Base-by-base conservation (phyloP, 345 rosid species). In the Salix dunnii region DNA sequence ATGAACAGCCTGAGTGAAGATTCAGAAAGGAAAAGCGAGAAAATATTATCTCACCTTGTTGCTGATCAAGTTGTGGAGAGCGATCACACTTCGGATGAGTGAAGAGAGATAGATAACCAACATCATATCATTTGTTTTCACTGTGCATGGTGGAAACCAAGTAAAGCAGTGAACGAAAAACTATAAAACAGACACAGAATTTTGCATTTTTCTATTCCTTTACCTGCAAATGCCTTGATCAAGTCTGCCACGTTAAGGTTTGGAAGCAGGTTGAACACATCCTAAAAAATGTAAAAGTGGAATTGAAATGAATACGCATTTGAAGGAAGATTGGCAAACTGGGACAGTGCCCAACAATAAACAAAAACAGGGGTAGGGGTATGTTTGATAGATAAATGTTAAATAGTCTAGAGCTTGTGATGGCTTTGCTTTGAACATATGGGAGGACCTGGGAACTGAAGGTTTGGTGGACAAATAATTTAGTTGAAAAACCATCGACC, bases 91-190 rank as follows among this genome's bases (percentile, higher is more conserved):
- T 70, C 96, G 85, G 70, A 90, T 89, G 74, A 92, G 92, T 58
- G 97, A 92, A 28, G 96, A 90, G 65, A 92, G 87, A 79, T 91
- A 91, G 55, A 88, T 91, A 30, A 92, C 97, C 78, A 91, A 81
- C 97, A 92, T 92, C 97, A 90, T 91, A 84, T 90, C 97, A 79
- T 92, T 91, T 51, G 96, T 92, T 90, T 92, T 92, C 84, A 91
- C 96, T 91, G 91, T 86, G 79, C 40, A 76, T 36, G 11, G 43
- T 55, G 53, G 70, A 82, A 14, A 70, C 51, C 27, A 2, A 27
- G 68, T 65, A 70, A 78, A 0, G 43, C 66, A 11, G 27, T 23
- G 48, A 81, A 73, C 18, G 13, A 31, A 7, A 31, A 68, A 5
- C 10, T 18, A 25, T 7, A 55, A 31, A 71, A 12, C 3, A 25